Evolutionary conservation across 345 rosid genomes (phyloP).

Genomic region (Garcia nutans): DNA sequence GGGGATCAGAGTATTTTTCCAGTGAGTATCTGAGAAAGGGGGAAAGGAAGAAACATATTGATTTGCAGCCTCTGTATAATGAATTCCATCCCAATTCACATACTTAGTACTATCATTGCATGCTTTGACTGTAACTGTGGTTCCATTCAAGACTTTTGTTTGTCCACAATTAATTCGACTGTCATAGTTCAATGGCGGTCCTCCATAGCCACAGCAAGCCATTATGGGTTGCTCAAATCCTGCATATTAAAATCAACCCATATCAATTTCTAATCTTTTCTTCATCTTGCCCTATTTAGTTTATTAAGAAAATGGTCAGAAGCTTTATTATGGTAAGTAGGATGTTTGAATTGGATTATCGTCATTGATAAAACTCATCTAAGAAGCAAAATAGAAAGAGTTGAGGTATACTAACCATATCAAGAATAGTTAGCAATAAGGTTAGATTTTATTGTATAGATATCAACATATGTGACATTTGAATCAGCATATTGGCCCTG

Average conservation of each 20-base stretch:
- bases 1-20: slow-evolving; percentile 84
- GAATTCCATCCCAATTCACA: slow-evolving; percentile 95
- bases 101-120: slow-evolving; percentile 80
- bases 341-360: too few relatives aligned
- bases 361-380: not conserved
- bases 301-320: not conserved
- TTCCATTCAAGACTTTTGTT: slow-evolving; percentile 72
- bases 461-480: slow-evolving; percentile 69
- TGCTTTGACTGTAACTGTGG: slow-evolving; percentile 55
- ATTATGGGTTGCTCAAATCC: slow-evolving; percentile 87
- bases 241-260: slow-evolving; percentile 27
- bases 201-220: slow-evolving; percentile 96
- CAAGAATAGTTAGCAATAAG: slow-evolving; percentile 72
- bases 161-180: slow-evolving; percentile 69
- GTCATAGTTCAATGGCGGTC: slow-evolving; percentile 80
- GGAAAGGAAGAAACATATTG: slow-evolving; percentile 58
- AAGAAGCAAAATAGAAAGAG: not conserved
- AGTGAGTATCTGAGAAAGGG: slow-evolving; percentile 76
- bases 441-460: slow-evolving; percentile 68
- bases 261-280: not conserved
- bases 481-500: slow-evolving; percentile 64
- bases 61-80: slow-evolving; percentile 90
- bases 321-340: not conserved
- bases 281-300: not conserved
- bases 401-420: slow-evolving; percentile 49